These are phyloP conservation scores for Populus pruinosa DNA, from an alignment of 345 rosid genomes.

Conservation along the genomic window DNA sequence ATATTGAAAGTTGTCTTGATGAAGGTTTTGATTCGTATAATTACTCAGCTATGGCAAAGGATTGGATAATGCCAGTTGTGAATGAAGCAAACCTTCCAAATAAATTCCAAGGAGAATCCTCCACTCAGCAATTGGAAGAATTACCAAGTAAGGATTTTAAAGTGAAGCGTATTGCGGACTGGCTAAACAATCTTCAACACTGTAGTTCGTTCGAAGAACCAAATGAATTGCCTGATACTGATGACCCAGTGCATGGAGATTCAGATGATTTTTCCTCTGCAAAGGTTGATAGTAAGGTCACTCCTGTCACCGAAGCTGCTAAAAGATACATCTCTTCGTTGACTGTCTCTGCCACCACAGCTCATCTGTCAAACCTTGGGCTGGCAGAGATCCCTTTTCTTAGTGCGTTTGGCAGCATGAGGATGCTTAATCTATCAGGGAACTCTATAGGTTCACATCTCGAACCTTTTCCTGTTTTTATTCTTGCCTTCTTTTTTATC, in stretches of 20 bases:
- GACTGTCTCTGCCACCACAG: constrained; percentile 61
- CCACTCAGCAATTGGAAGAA: constrained; percentile 37
- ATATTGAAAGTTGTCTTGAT: constrained; percentile 37
- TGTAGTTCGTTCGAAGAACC: constrained; percentile 51
- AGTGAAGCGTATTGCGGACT: constrained; percentile 70
- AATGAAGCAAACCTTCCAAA: constrained; percentile 43
- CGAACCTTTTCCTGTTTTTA: neutral
- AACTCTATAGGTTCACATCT: constrained; percentile 68
- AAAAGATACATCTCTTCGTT: constrained; percentile 71
- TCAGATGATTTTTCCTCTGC: constrained; percentile 28
- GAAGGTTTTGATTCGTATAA: constrained; percentile 48
- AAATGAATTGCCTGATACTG: constrained; percentile 32
- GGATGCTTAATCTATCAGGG: constrained; percentile 83
- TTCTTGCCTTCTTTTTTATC: neutral
- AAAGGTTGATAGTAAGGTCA: constrained; percentile 50
- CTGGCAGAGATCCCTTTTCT: constrained; percentile 74
- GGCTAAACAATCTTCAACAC: constrained; percentile 81
- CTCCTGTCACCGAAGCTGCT: constrained; percentile 73
- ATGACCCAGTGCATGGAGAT: constrained; percentile 35
- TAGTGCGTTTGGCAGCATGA: constrained; percentile 67
- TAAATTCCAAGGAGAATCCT: constrained; percentile 44
- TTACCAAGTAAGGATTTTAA: constrained; percentile 59
- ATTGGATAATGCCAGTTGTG: constrained; percentile 61
- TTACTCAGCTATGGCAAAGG: constrained; percentile 58
- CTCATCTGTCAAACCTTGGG: constrained; percentile 74